phyloP scores from a whole-genome alignment of 257 asterid species.

The Salvia miltiorrhiza region DNA sequence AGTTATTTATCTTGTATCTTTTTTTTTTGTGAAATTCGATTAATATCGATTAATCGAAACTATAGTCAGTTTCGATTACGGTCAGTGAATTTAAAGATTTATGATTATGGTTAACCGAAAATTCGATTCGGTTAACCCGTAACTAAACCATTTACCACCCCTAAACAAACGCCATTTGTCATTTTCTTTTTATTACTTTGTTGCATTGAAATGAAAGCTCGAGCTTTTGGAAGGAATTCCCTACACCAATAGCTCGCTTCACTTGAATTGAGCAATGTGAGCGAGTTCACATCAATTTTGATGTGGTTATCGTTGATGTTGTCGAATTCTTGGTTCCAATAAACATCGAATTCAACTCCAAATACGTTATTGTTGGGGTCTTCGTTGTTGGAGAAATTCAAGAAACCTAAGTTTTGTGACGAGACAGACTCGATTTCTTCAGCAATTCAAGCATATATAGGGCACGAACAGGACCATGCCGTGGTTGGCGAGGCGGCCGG shows the following conservation, averaged over 20 bases:
- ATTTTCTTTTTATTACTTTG: no score
- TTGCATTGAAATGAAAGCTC: no score
- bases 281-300: conserved; percentile 65
- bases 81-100: no score
- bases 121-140: no score
- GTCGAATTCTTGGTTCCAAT: conserved; percentile 46
- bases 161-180: no score
- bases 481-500: conserved; percentile 49
- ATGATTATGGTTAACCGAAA: no score
- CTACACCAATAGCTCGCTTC: conserved; percentile 66
- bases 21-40: no score
- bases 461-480: conserved; percentile 76
- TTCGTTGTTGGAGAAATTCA: conserved; percentile 47
- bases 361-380: conserved; percentile 42
- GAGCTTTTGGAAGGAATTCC: conserved; percentile 37
- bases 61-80: no score
- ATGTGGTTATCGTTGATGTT: conserved; percentile 57
- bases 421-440: conserved; percentile 53
- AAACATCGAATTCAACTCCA: conserved; percentile 74
- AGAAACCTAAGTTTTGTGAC: conserved; percentile 52
- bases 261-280: conserved; percentile 34
- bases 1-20: no score
- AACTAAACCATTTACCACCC: no score
- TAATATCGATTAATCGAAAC: no score
- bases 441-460: conserved; percentile 31